These are phyloP conservation scores for Onygenales sp. DNA, from an alignment of 2,329 filamentous ascomycete species.

Conservation along the genomic window DNA sequence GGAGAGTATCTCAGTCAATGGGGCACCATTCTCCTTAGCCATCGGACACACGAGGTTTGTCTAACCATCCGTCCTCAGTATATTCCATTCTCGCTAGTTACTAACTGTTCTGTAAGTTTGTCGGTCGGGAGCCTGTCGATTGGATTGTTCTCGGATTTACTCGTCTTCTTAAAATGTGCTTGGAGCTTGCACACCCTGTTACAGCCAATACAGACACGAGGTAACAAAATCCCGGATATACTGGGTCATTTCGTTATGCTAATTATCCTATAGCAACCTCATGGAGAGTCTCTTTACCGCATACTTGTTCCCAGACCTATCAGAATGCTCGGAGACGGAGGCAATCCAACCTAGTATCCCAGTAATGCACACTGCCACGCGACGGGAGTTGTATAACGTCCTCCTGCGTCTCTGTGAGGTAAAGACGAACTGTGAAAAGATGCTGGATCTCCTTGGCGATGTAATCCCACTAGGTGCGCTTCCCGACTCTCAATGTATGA, in stretches of 20 bases:
- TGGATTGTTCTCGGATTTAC: slow-evolving; percentile 34
- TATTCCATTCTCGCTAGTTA: neutral
- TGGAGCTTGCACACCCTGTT: slow-evolving; percentile 28
- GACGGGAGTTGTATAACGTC: slow-evolving; percentile 52
- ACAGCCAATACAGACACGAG: slow-evolving; percentile 24
- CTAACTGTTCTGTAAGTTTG: slow-evolving; percentile 27
- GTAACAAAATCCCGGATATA: slow-evolving; percentile 16
- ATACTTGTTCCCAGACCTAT: slow-evolving; percentile 55
- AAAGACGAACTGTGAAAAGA: slow-evolving; percentile 36
- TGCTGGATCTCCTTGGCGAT: slow-evolving; percentile 44
- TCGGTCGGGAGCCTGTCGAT: slow-evolving; percentile 37
- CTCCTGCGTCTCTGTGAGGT: slow-evolving; percentile 49
- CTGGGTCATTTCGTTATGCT: neutral
- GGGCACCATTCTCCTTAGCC: slow-evolving; percentile 33
- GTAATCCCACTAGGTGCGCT: slow-evolving; percentile 43
- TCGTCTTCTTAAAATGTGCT: slow-evolving; percentile 32
- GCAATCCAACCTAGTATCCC: slow-evolving; percentile 31
- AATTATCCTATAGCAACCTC: slow-evolving; percentile 24
- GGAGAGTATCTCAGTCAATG: slow-evolving; percentile 34
- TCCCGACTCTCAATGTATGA: slow-evolving; percentile 13
- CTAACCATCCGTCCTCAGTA: neutral
- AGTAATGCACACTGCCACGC: slow-evolving; percentile 46
- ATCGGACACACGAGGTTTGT: slow-evolving; percentile 33
- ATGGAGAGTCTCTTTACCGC: slow-evolving; percentile 49
- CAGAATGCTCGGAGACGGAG: slow-evolving; percentile 19